Conservation (phyloP, 805 yeast genomes). For the Priceomyces castillae region DNA sequence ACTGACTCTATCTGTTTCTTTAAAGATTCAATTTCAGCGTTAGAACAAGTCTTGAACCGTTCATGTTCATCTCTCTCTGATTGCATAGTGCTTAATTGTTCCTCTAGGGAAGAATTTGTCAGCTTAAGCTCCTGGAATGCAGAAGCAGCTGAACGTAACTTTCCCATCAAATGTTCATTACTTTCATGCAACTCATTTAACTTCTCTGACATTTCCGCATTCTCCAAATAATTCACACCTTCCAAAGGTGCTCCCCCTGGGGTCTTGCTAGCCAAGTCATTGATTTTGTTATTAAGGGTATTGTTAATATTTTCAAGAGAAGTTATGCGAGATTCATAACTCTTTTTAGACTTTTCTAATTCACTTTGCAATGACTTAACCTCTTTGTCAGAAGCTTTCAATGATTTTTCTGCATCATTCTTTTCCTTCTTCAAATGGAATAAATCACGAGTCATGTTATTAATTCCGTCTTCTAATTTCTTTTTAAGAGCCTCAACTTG, state of each 20-base stretch:
- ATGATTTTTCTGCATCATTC: slow-evolving; percentile 44
- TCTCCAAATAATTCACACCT: slow-evolving; percentile 17
- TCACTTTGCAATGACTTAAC: slow-evolving; percentile 26
- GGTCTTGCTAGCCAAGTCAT: slow-evolving; percentile 18
- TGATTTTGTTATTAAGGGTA: slow-evolving; percentile 22
- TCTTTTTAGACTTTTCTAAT: slow-evolving; percentile 30
- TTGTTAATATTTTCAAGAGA: slow-evolving; percentile 22
- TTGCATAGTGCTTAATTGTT: slow-evolving; percentile 10
- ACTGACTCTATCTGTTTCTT: slow-evolving; percentile 4
- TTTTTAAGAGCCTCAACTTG: slow-evolving; percentile 43
- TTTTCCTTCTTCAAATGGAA: slow-evolving; percentile 62
- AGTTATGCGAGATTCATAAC: slow-evolving; percentile 18
- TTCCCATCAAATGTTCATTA: slow-evolving; percentile 40
- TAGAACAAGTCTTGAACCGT: not conserved
- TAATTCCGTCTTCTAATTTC: slow-evolving; percentile 81
- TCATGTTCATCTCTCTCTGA: slow-evolving; percentile 16
- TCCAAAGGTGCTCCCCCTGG: slow-evolving; percentile 20
- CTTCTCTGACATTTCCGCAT: slow-evolving; percentile 20
- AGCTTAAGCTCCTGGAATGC: slow-evolving; percentile 31
- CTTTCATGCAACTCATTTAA: slow-evolving; percentile 27
- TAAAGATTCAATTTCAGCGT: slow-evolving; percentile 2
- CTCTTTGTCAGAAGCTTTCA: slow-evolving; percentile 44
- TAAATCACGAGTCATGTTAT: slow-evolving; percentile 84
- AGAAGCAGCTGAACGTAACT: slow-evolving; percentile 37
- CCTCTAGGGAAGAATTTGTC: slow-evolving; percentile 16